Base-by-base conservation (phyloP, 208 protist species). In the Phytomonas sp. region DNA sequence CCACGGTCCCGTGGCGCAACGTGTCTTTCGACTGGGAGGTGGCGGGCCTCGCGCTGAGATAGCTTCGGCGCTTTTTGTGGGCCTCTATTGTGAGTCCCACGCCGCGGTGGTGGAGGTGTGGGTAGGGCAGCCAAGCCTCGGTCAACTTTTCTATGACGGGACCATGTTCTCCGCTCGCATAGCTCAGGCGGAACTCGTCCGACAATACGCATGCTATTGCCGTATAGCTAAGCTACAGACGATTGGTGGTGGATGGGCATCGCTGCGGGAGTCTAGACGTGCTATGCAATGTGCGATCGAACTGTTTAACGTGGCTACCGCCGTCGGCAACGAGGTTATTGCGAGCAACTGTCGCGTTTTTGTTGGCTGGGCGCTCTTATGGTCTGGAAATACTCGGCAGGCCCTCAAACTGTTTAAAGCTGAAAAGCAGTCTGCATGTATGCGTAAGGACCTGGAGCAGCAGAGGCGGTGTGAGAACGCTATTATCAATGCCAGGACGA, bases 241-340 rank as follows among this genome's bases (percentile, higher is more conserved):
- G 2, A 65, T 91, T 20, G 88, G 88, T 46, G 88, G 88, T 23
- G 88, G 88, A 1, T 93, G 88, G 85, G 88, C 88, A 0, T 91
- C 88, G 29, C 73, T 93, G 67, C 80, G 81, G 28, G 77, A 80
- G 26, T 79, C 83, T 4, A 76, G 88, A 43, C 77, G 75, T 67
- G 86, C 88, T 28, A 67, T 93, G 59, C 31, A 66, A 23, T 93
- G 80, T 51, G 77, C 88, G 13, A 37, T 84, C 33, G 71, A 79
- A 74, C 74, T 93, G 60, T 76, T 83, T 51, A 9, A 73, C 53
- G 66, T 79, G 4, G 83, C 88, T 0, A 6, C 37, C 31, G 65
- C 75, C 4, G 43, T 91, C 20, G 32, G 69, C 40, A 81, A 91
- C 37, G 80, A 73, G 26, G 83, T 82, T 13, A 77, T 81, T 31